Evolutionary conservation across 169 alveolate species (phyloP), one percentile per base, ranked within the genome.

Genomic region (Cryptosporidium sp.): DNA sequence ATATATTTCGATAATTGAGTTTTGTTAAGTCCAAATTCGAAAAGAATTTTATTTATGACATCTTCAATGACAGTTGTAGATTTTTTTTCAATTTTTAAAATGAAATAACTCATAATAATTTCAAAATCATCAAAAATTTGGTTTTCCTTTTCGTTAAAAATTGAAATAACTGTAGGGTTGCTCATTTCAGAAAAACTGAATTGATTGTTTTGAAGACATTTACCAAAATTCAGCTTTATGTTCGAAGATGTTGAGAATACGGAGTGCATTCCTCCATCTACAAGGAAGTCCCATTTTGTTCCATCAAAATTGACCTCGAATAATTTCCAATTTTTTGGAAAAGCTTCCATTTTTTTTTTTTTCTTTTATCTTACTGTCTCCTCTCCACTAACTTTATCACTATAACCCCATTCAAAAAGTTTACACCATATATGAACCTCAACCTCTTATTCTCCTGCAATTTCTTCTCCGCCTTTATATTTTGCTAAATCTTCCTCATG

Each of bases 251-350:
- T 70, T 29, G 41, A 71, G 29, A 71, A 71, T 29, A 71, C 85
- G 29, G 69, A 71, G 41, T 71, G 85, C 69, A 71, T 51, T 31
- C 85, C 85, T 31, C 85, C 85, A 71, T 48, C 51, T 71, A 31
- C 48, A 31, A 71, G 70, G 33, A 71, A 71, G 35, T 71, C 69
- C 85, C 85, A 71, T 5, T 10, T 23, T n/a, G 50, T 33, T 31
- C 51, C 69, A 0, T 71, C 23, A 51, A 71, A 21, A 52, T 71
- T 26, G 0, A 71, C 69, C 51, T 55, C 29, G 26, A 50, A 71
- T 21, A 71, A 43, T 33, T 71, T 23, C 85, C 85, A 71, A 51
- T 21, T 55, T 21, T 55, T 55, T 23, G 67, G 67, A 55, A 55
- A 55, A 55, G 35, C 35, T 55, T 55, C 37, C 67, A 55, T 55